These are phyloP conservation scores for Penicillium taxi DNA, from an alignment of 495 filamentous ascomycete genomes.

Conservation along the genomic window DNA sequence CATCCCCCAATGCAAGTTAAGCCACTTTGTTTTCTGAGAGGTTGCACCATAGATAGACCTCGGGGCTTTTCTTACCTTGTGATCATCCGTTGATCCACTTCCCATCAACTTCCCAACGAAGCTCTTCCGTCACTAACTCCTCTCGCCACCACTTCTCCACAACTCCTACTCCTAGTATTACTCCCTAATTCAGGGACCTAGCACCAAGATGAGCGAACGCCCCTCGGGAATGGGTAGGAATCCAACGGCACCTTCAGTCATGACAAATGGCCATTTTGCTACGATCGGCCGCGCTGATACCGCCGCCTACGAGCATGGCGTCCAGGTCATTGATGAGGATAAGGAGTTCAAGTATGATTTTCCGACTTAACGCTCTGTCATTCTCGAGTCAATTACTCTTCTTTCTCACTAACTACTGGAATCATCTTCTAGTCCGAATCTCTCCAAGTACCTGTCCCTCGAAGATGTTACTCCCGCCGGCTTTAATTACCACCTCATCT, in stretches of 20 bases:
- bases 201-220: constrained; percentile 22
- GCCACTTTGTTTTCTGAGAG: too few species aligned
- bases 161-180: too few species aligned
- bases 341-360: constrained; percentile 89
- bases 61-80: constrained; percentile 10
- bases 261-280: constrained; percentile 86
- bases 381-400: neutral
- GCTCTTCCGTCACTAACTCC: constrained; percentile 12
- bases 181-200: constrained; percentile 7
- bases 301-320: constrained; percentile 76
- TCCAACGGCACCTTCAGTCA: constrained; percentile 48
- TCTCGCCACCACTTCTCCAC: constrained; percentile 22
- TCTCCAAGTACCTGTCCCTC: constrained; percentile 70
- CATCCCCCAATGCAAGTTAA: too few species aligned
- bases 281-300: constrained; percentile 55
- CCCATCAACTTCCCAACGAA: constrained; percentile 13
- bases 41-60: too few species aligned
- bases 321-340: constrained; percentile 92
- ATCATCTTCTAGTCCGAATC: constrained; percentile 50
- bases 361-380: constrained; percentile 5
- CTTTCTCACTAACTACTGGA: constrained; percentile 17
- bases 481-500: constrained; percentile 98
- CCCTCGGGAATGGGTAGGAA: constrained; percentile 25
- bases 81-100: constrained; percentile 13
- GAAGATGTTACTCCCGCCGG: constrained; percentile 76